Conservation (phyloP, 805 yeast species). For the Saccharomycopsis malanga region DNA sequence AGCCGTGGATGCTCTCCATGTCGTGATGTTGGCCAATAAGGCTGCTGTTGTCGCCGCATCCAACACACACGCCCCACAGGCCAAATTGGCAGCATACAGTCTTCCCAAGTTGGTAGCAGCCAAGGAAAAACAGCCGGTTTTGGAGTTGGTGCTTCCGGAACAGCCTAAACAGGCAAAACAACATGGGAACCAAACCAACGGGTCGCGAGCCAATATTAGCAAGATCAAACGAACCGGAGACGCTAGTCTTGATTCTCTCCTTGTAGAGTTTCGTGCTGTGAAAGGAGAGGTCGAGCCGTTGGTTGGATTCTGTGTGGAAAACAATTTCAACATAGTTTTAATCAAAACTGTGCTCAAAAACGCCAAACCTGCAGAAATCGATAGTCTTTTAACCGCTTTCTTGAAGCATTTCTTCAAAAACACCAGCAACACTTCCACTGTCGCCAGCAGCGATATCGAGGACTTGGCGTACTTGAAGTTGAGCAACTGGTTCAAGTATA, state of each 20-base stretch:
- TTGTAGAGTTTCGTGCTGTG: constrained; percentile 6
- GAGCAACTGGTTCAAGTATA: constrained; percentile 19
- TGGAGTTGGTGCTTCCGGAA: not conserved
- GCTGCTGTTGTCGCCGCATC: not conserved
- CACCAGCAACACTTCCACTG: no score
- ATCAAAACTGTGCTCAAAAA: constrained; percentile 16
- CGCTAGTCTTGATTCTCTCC: constrained; percentile 9
- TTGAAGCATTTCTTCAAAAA: constrained; percentile 6
- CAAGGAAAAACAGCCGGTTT: constrained; percentile 1
- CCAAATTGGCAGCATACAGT: not conserved
- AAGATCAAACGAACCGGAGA: constrained; percentile 4
- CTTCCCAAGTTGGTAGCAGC: constrained; percentile 1
- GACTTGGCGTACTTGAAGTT: constrained; percentile 10
- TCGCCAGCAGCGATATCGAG: not conserved
- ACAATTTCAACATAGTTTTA: constrained; percentile 10
- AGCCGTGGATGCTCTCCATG: not conserved
- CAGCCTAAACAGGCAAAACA: not conserved
- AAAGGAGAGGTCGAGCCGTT: constrained; percentile 1
- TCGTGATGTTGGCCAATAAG: not conserved
- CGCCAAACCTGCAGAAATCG: constrained; percentile 16
- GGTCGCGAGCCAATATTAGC: not conserved
- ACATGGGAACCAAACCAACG: not conserved
- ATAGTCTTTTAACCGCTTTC: constrained; percentile 4
- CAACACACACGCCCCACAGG: not conserved
- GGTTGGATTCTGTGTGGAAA: constrained; percentile 6